Evolutionary conservation across 768 basidiomycete genomes (phyloP).

Genomic region (Scleroderma bovista): DNA sequence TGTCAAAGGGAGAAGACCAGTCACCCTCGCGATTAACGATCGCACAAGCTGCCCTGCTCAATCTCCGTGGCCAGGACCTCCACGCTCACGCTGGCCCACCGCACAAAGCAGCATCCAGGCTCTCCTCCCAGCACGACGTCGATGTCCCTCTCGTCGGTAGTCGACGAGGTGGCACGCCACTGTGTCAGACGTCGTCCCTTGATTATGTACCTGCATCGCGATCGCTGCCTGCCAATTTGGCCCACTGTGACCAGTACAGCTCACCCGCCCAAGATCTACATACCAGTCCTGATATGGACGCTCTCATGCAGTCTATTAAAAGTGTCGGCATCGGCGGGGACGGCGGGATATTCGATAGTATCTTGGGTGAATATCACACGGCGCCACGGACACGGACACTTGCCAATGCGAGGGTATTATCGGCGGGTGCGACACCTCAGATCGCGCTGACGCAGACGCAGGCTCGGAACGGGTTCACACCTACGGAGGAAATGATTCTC

Average conservation of each 20-base stretch:
- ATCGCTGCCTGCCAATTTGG: conserved; percentile 18
- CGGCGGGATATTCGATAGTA: conserved; percentile 10
- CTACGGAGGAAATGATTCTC: conserved; percentile 64
- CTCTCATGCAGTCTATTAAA: conserved; percentile 33
- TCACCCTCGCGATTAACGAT: conserved; percentile 66
- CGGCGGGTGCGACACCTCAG: conserved; percentile 4
- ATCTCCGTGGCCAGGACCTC: conserved; percentile 62
- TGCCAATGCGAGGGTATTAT: conserved; percentile 12
- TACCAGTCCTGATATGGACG: conserved; percentile 36
- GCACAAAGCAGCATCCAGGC: conserved; percentile 1
- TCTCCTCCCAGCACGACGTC: conserved; percentile 10
- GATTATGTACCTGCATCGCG: not conserved
- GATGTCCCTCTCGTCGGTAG: conserved; percentile 4
- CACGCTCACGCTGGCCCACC: conserved; percentile 21
- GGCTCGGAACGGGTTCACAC: conserved; percentile 54
- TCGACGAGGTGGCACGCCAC: not conserved
- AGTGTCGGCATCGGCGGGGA: conserved; percentile 16
- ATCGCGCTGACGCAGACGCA: conserved; percentile 22
- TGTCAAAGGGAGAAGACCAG: conserved; percentile 53
- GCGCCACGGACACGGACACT: conserved; percentile 19
- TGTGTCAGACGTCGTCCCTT: conserved; percentile 5
- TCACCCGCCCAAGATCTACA: conserved; percentile 15
- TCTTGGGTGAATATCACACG: conserved; percentile 13
- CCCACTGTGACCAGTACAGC: conserved; percentile 9
- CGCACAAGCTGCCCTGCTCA: conserved; percentile 72